Conservation (phyloP, 495 filamentous ascomycete genomes). For the Lichenothelia convexa region DNA sequence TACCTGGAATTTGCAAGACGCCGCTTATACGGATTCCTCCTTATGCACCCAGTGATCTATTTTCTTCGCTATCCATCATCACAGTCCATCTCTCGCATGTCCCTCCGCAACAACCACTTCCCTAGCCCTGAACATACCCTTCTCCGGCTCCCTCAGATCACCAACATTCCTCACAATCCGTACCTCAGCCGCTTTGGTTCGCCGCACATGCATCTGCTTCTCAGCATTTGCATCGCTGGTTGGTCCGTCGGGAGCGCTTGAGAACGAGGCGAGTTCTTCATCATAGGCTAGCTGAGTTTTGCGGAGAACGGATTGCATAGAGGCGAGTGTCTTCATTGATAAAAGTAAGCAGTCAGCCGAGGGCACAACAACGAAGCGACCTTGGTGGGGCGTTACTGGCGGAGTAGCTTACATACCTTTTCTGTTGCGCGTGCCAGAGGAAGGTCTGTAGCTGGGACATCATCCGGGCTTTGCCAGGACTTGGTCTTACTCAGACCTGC, state of each 20-base stretch:
- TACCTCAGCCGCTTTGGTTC: constrained; percentile 64
- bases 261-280: constrained; percentile 24
- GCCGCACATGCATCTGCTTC: constrained; percentile 44
- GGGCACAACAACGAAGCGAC: no score
- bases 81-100: no score
- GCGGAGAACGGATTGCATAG: constrained; percentile 72
- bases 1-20: no score
- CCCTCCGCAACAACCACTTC: constrained; percentile 21
- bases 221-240: constrained; percentile 25
- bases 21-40: no score
- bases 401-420: no score
- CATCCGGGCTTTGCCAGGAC: constrained; percentile 30
- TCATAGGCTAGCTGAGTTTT: constrained; percentile 57
- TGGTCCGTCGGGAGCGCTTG: constrained; percentile 13
- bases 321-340: no score
- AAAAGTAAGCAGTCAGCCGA: no score
- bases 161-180: constrained; percentile 53
- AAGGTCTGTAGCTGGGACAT: constrained; percentile 41
- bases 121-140: constrained; percentile 35
- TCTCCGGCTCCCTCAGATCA: constrained; percentile 41
- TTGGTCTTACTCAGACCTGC: constrained; percentile 16
- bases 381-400: no score
- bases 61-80: no score
- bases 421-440: constrained; percentile 68
- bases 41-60: no score